Evolutionary conservation across 129 eudicot genomes (phyloP), one percentile per base, ranked within the genome.

Genomic region (Gnaphalium uliginosum): DNA sequence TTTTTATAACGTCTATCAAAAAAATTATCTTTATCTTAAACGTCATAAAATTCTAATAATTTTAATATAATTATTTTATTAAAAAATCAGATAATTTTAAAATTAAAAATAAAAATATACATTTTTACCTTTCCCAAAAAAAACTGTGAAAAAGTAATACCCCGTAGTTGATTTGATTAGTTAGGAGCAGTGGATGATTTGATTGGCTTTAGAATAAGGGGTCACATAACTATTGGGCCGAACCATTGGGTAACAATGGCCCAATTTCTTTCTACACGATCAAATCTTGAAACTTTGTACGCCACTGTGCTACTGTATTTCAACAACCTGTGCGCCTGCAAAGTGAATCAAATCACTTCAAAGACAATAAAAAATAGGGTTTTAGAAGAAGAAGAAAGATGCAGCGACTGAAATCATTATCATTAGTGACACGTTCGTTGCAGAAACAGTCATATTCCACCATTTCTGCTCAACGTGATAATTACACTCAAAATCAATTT

Each of bases 401-500:
- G 91, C 96, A 84, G 78, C 78, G 80, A 71, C 78, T 89, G 59
- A 89, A 73, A 76, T 77, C 71, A 29, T 37, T 82, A 41, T 80
- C 71, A 46, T 78, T 39, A 6, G 7, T 77, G 23, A 78, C 35
- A 19, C 87, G 73, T 72, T 72, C 76, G 7, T 71, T 82, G 78
- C 84, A 58, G 18, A 70, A 56, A 3, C 81, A 83, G 33, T 59
- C 77, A 26, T 46, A 46, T 73, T 35, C 83, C 83, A 19, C 73
- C 72, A 51, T 58, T 74, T 78, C 82, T 69, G 88, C 89, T 81
- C 89, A 75, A 18, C 89, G 84, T 22, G 72, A 75, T 43, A 65
- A 43, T 33, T 63, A 57, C 70, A 29, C 83, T 41, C 77, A 58
- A 35, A 61, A 59, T 27, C 78, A 77, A 41, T 67, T 56, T 56